Evolutionary conservation across 441 rosid genomes (phyloP).

Genomic region (Flueggea neowawraea): DNA sequence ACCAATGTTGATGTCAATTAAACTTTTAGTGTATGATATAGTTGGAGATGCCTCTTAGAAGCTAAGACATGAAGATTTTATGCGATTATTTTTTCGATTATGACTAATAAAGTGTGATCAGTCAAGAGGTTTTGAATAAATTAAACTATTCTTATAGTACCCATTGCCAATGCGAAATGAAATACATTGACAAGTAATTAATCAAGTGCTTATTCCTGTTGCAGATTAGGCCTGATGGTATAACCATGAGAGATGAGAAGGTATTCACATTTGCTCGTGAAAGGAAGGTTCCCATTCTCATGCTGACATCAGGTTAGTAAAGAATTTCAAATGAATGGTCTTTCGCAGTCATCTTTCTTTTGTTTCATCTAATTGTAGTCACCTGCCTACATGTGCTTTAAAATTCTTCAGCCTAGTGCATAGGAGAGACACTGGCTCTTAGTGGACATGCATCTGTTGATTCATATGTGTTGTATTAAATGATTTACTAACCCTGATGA

Average conservation of each 20-base stretch:
- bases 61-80: not conserved
- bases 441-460: no score
- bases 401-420: no score
- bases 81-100: not conserved
- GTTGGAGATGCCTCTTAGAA: not conserved
- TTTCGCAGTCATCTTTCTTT: not conserved
- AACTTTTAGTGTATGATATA: not conserved
- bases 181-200: not conserved
- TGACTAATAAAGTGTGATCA: not conserved
- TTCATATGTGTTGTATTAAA: no score
- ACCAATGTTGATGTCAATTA: no score
- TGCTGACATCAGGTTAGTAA: constrained; percentile 87
- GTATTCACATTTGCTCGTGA: constrained; percentile 82
- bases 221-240: constrained; percentile 83
- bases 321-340: not conserved
- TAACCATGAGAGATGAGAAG: constrained; percentile 82
- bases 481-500: no score
- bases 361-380: not conserved
- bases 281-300: constrained; percentile 70
- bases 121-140: no score
- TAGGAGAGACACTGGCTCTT: no score
- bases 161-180: not conserved
- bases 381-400: no score
- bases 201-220: constrained; percentile 14
- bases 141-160: no score